Percentiles rank a stretch among this genome's conserved stretches.
Conservation (phyloP, 1,284 basidiomycete genomes). For the Coniophora puteana region DNA sequence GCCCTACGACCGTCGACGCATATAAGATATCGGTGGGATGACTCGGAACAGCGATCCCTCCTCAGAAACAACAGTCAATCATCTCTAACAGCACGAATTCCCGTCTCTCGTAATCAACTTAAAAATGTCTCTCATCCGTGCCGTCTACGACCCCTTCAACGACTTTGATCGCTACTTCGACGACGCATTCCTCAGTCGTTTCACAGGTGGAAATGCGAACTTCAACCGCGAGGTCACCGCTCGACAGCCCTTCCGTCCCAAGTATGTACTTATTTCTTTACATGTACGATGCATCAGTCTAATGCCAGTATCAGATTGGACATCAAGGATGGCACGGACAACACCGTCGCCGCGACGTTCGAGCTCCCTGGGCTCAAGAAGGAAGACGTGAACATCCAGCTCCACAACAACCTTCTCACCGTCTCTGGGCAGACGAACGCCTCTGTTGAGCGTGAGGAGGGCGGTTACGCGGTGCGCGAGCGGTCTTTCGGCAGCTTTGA, state of each 20-base stretch:
- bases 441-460: slow-evolving; percentile 33
- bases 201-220: no score
- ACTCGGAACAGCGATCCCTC: no score
- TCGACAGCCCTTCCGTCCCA: no score
- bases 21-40: no score
- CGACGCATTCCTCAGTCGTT: slow-evolving; percentile 30
- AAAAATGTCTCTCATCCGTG: slow-evolving; percentile 23
- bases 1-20: no score
- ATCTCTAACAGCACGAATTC: no score
- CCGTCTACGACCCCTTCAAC: slow-evolving; percentile 42
- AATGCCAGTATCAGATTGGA: slow-evolving; percentile 60
- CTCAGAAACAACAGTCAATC: no score
- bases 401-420: slow-evolving; percentile 56
- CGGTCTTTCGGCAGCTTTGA: slow-evolving; percentile 49
- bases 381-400: slow-evolving; percentile 46
- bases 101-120: no score
- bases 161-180: slow-evolving; percentile 44
- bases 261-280: no score
- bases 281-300: no score
- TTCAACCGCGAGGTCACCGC: no score
- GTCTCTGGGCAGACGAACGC: slow-evolving; percentile 40
- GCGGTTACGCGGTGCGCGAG: slow-evolving; percentile 39
- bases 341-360: slow-evolving; percentile 47
- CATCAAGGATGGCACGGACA: slow-evolving; percentile 43
- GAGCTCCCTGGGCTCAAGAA: slow-evolving; percentile 62